Base-by-base conservation (phyloP, 768 basidiomycete genomes). In the Neoboletus subvelutipes region DNA sequence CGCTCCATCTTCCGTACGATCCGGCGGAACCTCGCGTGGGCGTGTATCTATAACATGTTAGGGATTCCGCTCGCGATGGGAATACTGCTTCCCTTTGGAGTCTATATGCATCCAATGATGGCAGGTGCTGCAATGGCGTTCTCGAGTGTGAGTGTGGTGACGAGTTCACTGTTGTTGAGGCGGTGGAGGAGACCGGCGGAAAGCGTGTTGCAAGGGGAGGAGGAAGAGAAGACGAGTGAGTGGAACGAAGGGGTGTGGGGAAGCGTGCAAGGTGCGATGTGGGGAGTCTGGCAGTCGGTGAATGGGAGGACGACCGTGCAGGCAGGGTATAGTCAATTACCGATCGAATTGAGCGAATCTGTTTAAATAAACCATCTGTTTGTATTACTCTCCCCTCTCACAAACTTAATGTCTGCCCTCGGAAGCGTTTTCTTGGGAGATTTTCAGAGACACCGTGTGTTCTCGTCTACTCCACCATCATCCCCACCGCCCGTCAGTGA, bases 101-200 rank as follows among this genome's bases (percentile, higher is more conserved):
- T 96, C 29, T 92, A 94, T 71, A 85, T 98, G 69, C 97, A 94
- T 64, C 97, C 97, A 10, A 98, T 98, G 96, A 85, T 94, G 76
- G 94, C 97, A 0, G 96, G 93, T n/a, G 93, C 88, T 3, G 95
- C 95, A 28, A 99, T 99, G 97, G 97, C 97, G 26, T 94, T 94
- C 72, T 95, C 92, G 34, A 92, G 89, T 64, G 96, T 98, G 37
- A 94, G 92, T 62, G 97, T 99, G 50, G 96, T 99, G 17, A 85
- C 83, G 28, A 94, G 91, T 57, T 94, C 92, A 57, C 75, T 98
- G 68, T 83, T 90, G 45, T 78, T 99, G 60, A 88, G 82, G 67
- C 85, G 87, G 82, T 96, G 94, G 94, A 80, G 74, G 48, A 78
- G 92, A 33, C 92, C 92, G 2, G 66, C 61, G 65, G 78, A 76